Percentiles rank a stretch among this genome's conserved stretches.
phyloP scores from a whole-genome alignment of 2,329 filamentous ascomycete species.

The Cladosporium sp. region DNA sequence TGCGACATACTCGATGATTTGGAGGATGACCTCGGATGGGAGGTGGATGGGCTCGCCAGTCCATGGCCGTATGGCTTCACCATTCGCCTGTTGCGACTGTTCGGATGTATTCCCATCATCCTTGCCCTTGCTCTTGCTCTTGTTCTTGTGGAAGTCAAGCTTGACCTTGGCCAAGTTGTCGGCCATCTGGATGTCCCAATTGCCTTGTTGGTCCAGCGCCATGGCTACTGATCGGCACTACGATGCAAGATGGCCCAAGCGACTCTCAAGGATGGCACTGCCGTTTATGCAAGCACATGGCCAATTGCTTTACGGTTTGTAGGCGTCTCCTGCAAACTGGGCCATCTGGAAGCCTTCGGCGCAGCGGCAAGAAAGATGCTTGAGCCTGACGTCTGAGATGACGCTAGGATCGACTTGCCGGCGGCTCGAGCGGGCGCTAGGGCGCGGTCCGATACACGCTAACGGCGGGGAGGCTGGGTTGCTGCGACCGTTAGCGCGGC shows the following conservation, averaged over 20 bases:
- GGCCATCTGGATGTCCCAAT: slow-evolving; percentile 34
- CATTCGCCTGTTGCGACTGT: neutral
- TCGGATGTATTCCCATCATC: neutral
- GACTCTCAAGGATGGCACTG: neutral
- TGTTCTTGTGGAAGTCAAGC: slow-evolving; percentile 14
- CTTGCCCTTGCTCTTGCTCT: slow-evolving; percentile 13
- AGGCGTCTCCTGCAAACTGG: neutral
- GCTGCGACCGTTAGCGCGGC: no score
- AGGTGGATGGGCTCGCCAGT: slow-evolving; percentile 37
- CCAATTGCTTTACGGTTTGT: neutral
- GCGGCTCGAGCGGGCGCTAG: neutral
- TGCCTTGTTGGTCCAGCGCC: slow-evolving; percentile 33
- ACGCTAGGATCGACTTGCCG: slow-evolving; percentile 1
- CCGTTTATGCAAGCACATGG: neutral
- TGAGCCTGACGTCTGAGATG: neutral
- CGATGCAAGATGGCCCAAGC: neutral
- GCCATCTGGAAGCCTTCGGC: neutral
- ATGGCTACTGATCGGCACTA: slow-evolving; percentile 15
- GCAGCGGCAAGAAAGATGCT: neutral
- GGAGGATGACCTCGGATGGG: slow-evolving; percentile 51
- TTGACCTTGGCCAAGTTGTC: slow-evolving; percentile 29
- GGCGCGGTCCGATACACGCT: no score
- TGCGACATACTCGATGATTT: slow-evolving; percentile 46
- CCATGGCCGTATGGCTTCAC: slow-evolving; percentile 15
- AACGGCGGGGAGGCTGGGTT: no score